Percentiles rank a stretch among this genome's conserved stretches.
These are phyloP conservation scores for Trypanosoma lewisi DNA, from an alignment of 208 protist genomes.

Conservation along the genomic window DNA sequence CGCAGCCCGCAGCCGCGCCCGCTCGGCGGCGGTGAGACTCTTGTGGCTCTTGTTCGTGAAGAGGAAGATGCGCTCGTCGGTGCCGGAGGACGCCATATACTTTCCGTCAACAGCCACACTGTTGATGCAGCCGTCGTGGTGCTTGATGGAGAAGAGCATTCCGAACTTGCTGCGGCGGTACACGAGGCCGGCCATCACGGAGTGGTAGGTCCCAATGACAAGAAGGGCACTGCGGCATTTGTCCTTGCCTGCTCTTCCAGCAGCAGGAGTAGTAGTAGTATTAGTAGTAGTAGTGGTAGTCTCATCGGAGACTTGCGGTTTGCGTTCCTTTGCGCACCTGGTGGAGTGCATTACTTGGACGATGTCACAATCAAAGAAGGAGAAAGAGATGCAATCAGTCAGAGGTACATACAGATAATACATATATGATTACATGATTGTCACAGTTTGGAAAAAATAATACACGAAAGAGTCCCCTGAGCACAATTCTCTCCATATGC, in stretches of 20 bases:
- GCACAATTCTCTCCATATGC: too few species aligned
- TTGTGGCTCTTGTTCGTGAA: slow-evolving; percentile 69
- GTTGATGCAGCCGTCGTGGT: slow-evolving; percentile 58
- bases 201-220: slow-evolving; percentile 73
- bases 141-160: slow-evolving; percentile 76
- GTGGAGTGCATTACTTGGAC: neutral
- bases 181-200: slow-evolving; percentile 67
- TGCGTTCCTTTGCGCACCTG: neutral
- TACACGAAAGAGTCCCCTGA: too few species aligned
- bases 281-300: neutral
- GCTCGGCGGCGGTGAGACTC: slow-evolving; percentile 25
- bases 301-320: neutral
- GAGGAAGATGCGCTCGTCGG: slow-evolving; percentile 72
- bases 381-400: slow-evolving; percentile 10
- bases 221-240: slow-evolving; percentile 50
- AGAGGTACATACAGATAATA: too few species aligned
- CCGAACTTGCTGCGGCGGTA: slow-evolving; percentile 48
- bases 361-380: neutral
- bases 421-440: too few species aligned
- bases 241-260: neutral
- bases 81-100: slow-evolving; percentile 64
- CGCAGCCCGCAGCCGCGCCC: slow-evolving; percentile 28
- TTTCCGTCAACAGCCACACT: slow-evolving; percentile 33
- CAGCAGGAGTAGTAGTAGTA: neutral
- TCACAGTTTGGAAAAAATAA: too few species aligned